Percentiles rank a stretch among this genome's conserved stretches.
phyloP scores from a whole-genome alignment of 306 rosid species.

The Benincasa hispida region DNA sequence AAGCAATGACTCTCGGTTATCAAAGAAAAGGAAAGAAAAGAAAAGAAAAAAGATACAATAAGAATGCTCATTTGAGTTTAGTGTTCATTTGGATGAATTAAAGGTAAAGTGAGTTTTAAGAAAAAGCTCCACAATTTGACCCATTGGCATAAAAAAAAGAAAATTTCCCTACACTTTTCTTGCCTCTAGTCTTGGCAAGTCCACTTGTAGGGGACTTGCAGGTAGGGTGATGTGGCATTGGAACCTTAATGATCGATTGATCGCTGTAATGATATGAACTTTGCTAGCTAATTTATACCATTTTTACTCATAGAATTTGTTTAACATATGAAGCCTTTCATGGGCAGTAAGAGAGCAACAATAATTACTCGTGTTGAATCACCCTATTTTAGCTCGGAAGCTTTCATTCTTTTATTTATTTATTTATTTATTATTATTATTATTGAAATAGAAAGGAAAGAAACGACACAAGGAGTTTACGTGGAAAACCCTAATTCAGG shows the following conservation, averaged over 20 bases:
- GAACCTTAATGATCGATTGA: background rate
- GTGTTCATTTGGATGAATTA: background rate
- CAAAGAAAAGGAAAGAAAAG: too few relatives aligned
- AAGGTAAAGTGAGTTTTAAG: background rate
- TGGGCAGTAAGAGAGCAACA: background rate
- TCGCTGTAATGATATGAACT: background rate
- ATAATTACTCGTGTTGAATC: background rate
- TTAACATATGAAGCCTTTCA: background rate
- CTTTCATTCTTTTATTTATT: background rate
- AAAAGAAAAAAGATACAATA: too few relatives aligned
- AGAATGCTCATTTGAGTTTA: background rate
- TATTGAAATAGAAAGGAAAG: too few relatives aligned
- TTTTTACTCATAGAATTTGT: background rate
- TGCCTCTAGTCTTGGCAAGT: background rate
- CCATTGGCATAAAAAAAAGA: background rate
- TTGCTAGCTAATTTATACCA: background rate
- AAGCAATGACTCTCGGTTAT: too few relatives aligned
- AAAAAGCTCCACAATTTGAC: background rate
- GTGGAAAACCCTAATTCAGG: too few relatives aligned
- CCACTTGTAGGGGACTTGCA: too few relatives aligned
- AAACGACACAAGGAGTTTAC: too few relatives aligned
- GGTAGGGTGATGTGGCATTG: background rate
- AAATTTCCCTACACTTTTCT: background rate
- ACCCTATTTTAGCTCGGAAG: background rate
- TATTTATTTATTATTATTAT: background rate